Evolutionary conservation across 257 asterid genomes (phyloP).

Genomic region (Nicotiana knightiana): DNA sequence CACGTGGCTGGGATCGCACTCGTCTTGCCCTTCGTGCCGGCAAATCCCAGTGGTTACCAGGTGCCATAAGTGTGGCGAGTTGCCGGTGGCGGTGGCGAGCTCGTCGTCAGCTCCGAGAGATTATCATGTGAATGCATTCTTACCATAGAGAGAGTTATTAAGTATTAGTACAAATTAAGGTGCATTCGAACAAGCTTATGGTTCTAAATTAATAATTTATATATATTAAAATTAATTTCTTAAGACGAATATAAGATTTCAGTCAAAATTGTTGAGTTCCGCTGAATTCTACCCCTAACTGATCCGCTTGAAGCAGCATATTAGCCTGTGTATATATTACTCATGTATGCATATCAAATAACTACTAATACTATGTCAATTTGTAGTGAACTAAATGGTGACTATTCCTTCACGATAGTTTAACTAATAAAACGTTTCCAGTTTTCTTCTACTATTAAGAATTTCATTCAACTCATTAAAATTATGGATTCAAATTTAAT

Average conservation of each 20-base stretch:
- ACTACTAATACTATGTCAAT: background rate
- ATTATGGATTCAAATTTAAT: no score
- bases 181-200: no score
- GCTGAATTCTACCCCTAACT: no score
- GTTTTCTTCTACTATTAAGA: background rate
- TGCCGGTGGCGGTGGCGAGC: background rate
- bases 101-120: background rate
- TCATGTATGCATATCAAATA: background rate
- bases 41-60: conserved; percentile 15
- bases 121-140: conserved; percentile 16
- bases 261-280: no score
- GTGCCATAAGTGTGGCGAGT: conserved; percentile 24
- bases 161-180: background rate
- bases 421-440: background rate
- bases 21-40: conserved; percentile 30
- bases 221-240: no score
- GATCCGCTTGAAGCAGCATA: no score
- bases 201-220: no score
- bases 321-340: background rate
- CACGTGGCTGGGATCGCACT: conserved; percentile 27
- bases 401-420: background rate
- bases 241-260: no score
- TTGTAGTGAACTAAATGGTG: background rate
- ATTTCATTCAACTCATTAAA: background rate
- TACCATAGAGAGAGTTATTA: background rate